Base-by-base conservation (phyloP, 2,329 filamentous ascomycete species). In the Aphanocladium album region DNA sequence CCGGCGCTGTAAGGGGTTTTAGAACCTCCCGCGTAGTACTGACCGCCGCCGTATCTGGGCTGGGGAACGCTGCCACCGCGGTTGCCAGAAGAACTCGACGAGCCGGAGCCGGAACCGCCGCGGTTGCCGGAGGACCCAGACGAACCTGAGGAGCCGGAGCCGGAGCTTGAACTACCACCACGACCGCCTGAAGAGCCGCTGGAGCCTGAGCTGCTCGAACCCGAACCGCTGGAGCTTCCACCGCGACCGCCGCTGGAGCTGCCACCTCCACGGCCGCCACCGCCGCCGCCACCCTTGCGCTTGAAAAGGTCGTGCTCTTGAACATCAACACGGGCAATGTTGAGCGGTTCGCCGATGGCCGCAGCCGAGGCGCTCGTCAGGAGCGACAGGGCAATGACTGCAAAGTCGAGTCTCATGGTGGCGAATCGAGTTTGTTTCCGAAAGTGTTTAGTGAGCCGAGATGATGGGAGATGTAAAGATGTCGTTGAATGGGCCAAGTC, bases 1-100 rank as follows among this genome's bases (percentile, higher is more conserved):
- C 87, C 88, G 2, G 88, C 65, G 2, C 67, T 63, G 73, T 89
- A 93, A 2, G 90, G 88, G 0, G 71, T 69, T 2, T 76, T 62
- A 0, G 85, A 81, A 53, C 90, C 90, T 53, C 88, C 88, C 41
- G 83, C 82, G 68, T 91, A 92, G 72, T 81, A 89, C 56, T 70
- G 67, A 8, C 87, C 86, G 41, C 85, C 84, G 49, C 85, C 87
- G 67, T 82, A 91, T 1, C 68, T 63, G 3, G 84, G 85, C 17
- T 76, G 67, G 1, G 81, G 74, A 17, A 88, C 87, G 56, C 80
- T 83, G 62, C 84, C 83, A 65, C 83, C 83, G 0, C 67, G 35
- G 61, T 76, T 79, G 55, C 73, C 77, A 43, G 43, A 60, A n/a
- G 64, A 27, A 5, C 57, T n/a, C 57, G 21, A 67, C 67, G n/a